These are phyloP conservation scores for Hypoxylon rubiginosum DNA, from an alignment of 2,329 filamentous ascomycete genomes.

Conservation along the genomic window DNA sequence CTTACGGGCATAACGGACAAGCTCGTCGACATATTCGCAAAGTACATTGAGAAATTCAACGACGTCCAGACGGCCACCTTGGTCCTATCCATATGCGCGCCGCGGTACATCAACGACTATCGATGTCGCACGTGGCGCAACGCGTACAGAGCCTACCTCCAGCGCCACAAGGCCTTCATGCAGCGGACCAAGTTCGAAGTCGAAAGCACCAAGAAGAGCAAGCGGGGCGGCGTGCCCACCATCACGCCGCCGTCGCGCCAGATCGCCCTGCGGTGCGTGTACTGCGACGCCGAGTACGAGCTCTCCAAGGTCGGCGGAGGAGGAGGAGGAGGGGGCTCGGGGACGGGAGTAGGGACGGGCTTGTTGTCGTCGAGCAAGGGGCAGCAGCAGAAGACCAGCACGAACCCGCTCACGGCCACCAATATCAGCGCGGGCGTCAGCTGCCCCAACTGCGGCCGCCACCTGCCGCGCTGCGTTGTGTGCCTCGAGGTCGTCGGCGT, in stretches of 20 bases:
- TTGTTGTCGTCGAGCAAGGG: conserved; percentile 13
- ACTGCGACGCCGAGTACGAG: conserved; percentile 75
- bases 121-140: conserved; percentile 81
- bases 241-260: conserved; percentile 76
- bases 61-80: conserved; percentile 85
- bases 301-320: conserved; percentile 55
- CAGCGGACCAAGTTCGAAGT: conserved; percentile 83
- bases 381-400: conserved; percentile 40
- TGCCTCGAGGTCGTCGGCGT: conserved; percentile 76
- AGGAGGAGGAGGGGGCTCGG: too few relatives aligned
- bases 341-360: conserved; percentile 4
- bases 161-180: conserved; percentile 80
- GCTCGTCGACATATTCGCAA: conserved; percentile 80
- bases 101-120: conserved; percentile 81
- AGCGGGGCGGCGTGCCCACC: conserved; percentile 72
- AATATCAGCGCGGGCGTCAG: conserved; percentile 72
- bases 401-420: conserved; percentile 70
- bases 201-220: conserved; percentile 78
- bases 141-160: conserved; percentile 77
- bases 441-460: conserved; percentile 76
- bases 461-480: conserved; percentile 76
- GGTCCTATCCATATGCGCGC: conserved; percentile 79
- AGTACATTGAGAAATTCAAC: conserved; percentile 80
- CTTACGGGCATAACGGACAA: conserved; percentile 81
- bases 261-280: conserved; percentile 81